These are phyloP conservation scores for Sarcodon aspratus DNA, from an alignment of 768 basidiomycete species.

Conservation along the genomic window DNA sequence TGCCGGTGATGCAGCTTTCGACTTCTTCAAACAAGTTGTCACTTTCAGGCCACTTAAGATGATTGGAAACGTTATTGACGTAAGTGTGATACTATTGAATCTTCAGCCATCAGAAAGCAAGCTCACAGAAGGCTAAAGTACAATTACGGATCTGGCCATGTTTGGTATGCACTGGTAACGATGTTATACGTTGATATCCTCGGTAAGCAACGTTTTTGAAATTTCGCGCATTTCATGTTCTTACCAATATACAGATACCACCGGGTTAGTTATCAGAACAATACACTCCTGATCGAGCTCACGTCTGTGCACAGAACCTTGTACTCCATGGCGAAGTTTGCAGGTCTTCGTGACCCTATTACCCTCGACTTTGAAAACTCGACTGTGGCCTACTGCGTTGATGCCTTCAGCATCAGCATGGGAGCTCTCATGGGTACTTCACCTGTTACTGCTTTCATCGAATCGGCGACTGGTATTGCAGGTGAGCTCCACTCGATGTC, in stretches of 20 bases:
- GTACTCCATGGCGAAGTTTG: conserved; percentile 87
- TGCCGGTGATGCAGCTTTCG: conserved; percentile 60
- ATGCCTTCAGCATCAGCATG: conserved; percentile 73
- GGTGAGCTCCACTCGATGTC: conserved; percentile 25
- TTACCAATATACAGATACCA: conserved; percentile 20
- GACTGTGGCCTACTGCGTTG: conserved; percentile 73
- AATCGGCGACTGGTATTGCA: conserved; percentile 72
- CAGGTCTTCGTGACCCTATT: conserved; percentile 75
- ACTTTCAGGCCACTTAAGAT: conserved; percentile 54
- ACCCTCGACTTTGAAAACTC: conserved; percentile 83
- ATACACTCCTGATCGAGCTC: neutral
- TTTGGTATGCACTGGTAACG: conserved; percentile 83
- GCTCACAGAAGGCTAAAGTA: conserved; percentile 4
- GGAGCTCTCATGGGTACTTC: conserved; percentile 73
- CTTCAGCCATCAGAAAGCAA: neutral
- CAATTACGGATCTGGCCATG: conserved; percentile 42
- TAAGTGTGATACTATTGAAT: conserved; percentile 19
- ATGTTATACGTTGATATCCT: conserved; percentile 87
- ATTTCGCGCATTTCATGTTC: neutral
- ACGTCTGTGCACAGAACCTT: conserved; percentile 31
- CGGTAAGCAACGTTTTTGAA: conserved; percentile 26
- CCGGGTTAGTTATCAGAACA: conserved; percentile 21
- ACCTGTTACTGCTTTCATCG: conserved; percentile 76
- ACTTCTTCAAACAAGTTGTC: conserved; percentile 80
- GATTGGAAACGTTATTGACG: conserved; percentile 59